Evolutionary conservation across 768 basidiomycete species (phyloP), one percentile per base, ranked within the genome.

Genomic region (Boletus bicolor): DNA sequence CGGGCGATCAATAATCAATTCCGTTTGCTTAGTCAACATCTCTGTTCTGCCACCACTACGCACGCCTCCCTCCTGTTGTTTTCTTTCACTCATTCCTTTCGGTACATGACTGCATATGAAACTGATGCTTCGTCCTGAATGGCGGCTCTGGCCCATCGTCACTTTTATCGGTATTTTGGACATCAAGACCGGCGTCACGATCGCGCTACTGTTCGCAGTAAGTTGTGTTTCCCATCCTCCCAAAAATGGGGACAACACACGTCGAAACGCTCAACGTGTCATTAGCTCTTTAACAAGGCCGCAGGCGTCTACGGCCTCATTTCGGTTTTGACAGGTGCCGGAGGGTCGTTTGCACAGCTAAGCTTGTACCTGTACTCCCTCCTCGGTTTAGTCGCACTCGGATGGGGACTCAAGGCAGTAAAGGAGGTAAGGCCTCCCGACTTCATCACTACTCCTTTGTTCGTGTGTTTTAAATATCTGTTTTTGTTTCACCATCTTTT

Each of bases 251-350:
- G 45, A 21, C 45, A 24, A n/a, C 28, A 28, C 43, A n/a, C 32
- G 15, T 49, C 39, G 37, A 21, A 39, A 45, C 44, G 19, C 63
- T 59, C 58, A 64, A 46, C 54, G 38, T 61, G 47, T 12, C 9
- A 7, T 26, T 65, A 91, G 90, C 75, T 93, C 51, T 77, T 99
- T 61, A 99, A 99, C 82, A 99, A 99, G 75, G 96, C 95, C 48
- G 95, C 97, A 19, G 96, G 97, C 49, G 83, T 98, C 9, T 99
- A 98, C 69, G 97, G 97, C 53, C 82, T 99, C 54, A 86, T 99
- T 55, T 95, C 94, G 6, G 82, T 94, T 54, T 73, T 94, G 56
- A 89, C 89, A 1, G 95, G 95, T 19, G 87, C 91, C 32, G 93
- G 91, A n/a, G 88, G 89, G n/a, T 86, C 88, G n/a, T 85, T 93